Evolutionary conservation across 805 yeast genomes (phyloP).

Genomic region (Schizosaccharomyces osmophilus): DNA sequence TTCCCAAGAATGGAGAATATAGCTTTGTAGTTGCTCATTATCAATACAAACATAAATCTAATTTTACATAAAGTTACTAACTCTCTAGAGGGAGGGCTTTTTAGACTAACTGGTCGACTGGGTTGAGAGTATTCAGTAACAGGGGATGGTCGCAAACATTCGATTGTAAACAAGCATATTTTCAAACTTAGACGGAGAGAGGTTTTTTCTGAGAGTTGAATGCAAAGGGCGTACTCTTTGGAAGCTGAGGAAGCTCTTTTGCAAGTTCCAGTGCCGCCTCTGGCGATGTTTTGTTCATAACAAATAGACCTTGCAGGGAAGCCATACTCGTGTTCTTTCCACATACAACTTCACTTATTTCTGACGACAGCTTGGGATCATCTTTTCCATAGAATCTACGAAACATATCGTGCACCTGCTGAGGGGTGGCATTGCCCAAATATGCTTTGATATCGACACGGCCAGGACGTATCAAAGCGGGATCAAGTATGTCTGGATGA

Average conservation of each 20-base stretch:
- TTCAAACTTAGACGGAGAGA: neutral
- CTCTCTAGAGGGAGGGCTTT: too few species aligned
- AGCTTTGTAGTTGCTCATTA: too few species aligned
- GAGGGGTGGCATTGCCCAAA: constrained; percentile 65
- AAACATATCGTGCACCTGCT: constrained; percentile 68
- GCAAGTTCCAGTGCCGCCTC: constrained; percentile 48
- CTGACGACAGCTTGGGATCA: constrained; percentile 15
- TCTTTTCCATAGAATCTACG: constrained; percentile 44
- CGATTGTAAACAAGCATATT: neutral
- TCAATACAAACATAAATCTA: too few species aligned
- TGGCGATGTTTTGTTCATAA: constrained; percentile 69
- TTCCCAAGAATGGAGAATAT: too few species aligned
- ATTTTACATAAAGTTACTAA: too few species aligned
- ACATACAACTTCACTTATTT: constrained; percentile 16
- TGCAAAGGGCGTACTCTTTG: neutral
- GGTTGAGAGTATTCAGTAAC: too few species aligned
- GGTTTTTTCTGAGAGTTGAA: neutral
- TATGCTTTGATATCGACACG: constrained; percentile 66
- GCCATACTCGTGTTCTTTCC: constrained; percentile 53
- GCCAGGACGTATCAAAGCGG: constrained; percentile 86
- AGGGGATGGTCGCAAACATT: too few species aligned
- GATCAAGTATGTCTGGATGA: constrained; percentile 81
- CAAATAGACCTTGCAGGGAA: constrained; percentile 83
- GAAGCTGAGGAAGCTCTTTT: neutral
- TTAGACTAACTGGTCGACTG: too few species aligned